A percentile compares a stretch with the other conserved stretches of the same genome.
Conservation (phyloP, 192 early-diverging fungal species). For the Umbelopsis vinacea region DNA sequence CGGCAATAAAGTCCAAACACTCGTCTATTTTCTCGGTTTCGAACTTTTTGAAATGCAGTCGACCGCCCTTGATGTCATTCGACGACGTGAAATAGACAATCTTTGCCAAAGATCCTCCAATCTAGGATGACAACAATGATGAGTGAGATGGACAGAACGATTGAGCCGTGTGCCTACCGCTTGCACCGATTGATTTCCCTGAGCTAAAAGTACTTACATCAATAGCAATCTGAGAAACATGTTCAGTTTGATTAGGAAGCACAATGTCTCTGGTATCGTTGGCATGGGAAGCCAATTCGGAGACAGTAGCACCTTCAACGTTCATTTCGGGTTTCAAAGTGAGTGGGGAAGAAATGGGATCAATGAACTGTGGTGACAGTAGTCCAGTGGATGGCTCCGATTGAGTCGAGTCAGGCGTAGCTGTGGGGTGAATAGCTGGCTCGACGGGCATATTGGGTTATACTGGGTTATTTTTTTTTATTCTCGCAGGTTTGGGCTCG, state of each 20-base stretch:
- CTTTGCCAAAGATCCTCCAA: constrained; percentile 78
- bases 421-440: constrained; percentile 8
- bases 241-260: constrained; percentile 83
- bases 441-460: constrained; percentile 1
- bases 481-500: neutral
- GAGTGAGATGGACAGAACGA: neutral
- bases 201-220: constrained; percentile 64
- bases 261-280: constrained; percentile 80
- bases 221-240: constrained; percentile 88
- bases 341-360: constrained; percentile 3
- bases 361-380: constrained; percentile 9
- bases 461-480: neutral
- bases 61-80: constrained; percentile 66
- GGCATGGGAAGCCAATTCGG: constrained; percentile 44
- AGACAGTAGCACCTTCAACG: constrained; percentile 54
- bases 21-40: constrained; percentile 93
- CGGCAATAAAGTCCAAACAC: constrained; percentile 83
- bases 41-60: constrained; percentile 93
- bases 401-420: neutral
- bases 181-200: neutral
- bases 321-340: constrained; percentile 45
- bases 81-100: constrained; percentile 71
- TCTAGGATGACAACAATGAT: constrained; percentile 34
- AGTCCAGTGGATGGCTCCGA: neutral
- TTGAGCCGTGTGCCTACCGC: neutral